Conservation (phyloP, 805 yeast genomes). For the Saturnispora galanensis region DNA sequence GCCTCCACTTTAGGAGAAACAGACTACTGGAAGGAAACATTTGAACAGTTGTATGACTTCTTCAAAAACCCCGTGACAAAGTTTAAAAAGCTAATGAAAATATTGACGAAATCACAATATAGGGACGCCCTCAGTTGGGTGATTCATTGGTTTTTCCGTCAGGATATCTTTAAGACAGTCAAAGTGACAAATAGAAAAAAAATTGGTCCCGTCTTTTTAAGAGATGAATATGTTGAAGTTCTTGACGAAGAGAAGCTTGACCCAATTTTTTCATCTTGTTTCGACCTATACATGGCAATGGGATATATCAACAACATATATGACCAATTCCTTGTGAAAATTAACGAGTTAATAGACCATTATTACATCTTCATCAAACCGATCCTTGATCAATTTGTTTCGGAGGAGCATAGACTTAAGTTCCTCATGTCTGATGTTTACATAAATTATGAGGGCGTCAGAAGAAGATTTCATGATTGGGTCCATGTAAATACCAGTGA, state of each 20-base stretch:
- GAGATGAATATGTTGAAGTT: conserved; percentile 14
- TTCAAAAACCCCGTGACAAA: conserved; percentile 10
- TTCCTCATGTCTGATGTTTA: conserved; percentile 12
- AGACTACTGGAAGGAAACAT: conserved; percentile 15
- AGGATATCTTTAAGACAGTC: conserved; percentile 17
- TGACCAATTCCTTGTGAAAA: conserved; percentile 10
- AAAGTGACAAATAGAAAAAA: conserved; percentile 15
- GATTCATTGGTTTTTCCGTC: conserved; percentile 17
- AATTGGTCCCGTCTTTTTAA: conserved; percentile 18
- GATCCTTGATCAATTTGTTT: background rate
- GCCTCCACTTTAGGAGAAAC: conserved; percentile 16
- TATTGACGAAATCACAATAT: conserved; percentile 8
- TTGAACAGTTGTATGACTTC: conserved; percentile 12
- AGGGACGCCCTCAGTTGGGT: conserved; percentile 13
- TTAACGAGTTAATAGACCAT: conserved; percentile 5
- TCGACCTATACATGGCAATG: conserved; percentile 14
- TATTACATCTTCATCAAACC: conserved; percentile 5
- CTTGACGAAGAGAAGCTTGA: conserved; percentile 6
- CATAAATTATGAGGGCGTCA: conserved; percentile 12
- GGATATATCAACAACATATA: conserved; percentile 14
- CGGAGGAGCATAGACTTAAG: conserved; percentile 8
- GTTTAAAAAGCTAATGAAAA: conserved; percentile 8
- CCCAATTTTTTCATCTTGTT: conserved; percentile 16
- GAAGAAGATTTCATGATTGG: conserved; percentile 20
- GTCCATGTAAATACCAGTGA: conserved; percentile 12